phyloP scores from a whole-genome alignment of 2,329 filamentous ascomycete genomes.

The Sarocladium strictum region DNA sequence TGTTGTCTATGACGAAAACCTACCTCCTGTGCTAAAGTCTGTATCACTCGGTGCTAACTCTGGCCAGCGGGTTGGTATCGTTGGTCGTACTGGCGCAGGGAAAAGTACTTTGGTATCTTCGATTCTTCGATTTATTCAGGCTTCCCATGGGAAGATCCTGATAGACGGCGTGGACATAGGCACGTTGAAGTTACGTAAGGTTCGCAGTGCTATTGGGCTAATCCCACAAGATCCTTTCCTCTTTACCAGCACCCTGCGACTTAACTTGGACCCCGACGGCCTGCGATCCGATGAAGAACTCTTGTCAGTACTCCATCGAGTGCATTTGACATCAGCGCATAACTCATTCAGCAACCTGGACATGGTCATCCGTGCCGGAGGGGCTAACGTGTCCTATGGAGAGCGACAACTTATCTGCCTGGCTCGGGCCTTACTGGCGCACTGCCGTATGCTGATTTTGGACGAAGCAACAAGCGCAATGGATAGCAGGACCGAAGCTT shows the following conservation, averaged over 20 bases:
- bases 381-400: constrained; percentile 35
- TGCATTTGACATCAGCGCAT: constrained; percentile 59
- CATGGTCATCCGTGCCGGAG: constrained; percentile 50
- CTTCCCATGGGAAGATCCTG: constrained; percentile 32
- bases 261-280: constrained; percentile 51
- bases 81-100: constrained; percentile 60
- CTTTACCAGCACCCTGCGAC: constrained; percentile 49
- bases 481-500: constrained; percentile 33
- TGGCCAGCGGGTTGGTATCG: constrained; percentile 80
- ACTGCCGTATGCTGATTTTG: constrained; percentile 50
- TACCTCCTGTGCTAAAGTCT: too few species aligned
- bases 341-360: constrained; percentile 69
- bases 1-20: too few species aligned
- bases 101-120: constrained; percentile 61
- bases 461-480: constrained; percentile 61
- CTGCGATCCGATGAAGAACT: constrained; percentile 47
- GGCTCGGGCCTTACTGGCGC: constrained; percentile 33
- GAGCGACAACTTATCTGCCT: constrained; percentile 62
- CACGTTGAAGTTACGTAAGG: constrained; percentile 32
- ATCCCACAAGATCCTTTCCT: constrained; percentile 54
- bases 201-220: constrained; percentile 47
- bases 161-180: constrained; percentile 43
- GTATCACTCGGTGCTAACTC: constrained; percentile 76
- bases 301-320: too few species aligned
- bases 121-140: constrained; percentile 44